Conservation (phyloP, 1,139 yeast genomes). For the Diutina scorzettiae region DNA sequence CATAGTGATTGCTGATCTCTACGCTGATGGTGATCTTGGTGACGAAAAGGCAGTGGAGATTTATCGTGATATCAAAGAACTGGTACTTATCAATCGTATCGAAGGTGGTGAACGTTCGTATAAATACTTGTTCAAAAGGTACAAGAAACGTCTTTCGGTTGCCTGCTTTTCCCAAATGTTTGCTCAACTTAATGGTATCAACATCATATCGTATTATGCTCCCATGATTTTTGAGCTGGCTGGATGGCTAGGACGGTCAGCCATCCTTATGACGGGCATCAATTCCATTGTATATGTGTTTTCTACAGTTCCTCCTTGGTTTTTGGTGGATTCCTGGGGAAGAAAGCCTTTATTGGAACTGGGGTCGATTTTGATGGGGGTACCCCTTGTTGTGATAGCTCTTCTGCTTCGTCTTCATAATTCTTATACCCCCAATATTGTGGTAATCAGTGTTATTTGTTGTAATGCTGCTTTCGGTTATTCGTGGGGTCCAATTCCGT, state of each 20-base stretch:
- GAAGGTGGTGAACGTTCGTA: slow-evolving; percentile 66
- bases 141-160: slow-evolving; percentile 68
- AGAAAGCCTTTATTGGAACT: slow-evolving; percentile 67
- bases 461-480: slow-evolving; percentile 83
- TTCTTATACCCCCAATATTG: slow-evolving; percentile 53
- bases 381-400: slow-evolving; percentile 55
- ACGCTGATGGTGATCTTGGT: slow-evolving; percentile 31
- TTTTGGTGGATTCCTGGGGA: slow-evolving; percentile 83
- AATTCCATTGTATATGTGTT: slow-evolving; percentile 64
- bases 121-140: slow-evolving; percentile 47
- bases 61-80: slow-evolving; percentile 30
- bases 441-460: slow-evolving; percentile 63
- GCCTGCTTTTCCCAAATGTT: slow-evolving; percentile 88
- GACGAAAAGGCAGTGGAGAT: slow-evolving; percentile 15
- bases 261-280: slow-evolving; percentile 87
- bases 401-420: slow-evolving; percentile 51
- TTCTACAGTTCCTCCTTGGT: slow-evolving; percentile 86
- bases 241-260: slow-evolving; percentile 85
- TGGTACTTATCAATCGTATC: slow-evolving; percentile 45
- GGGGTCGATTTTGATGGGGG: slow-evolving; percentile 74
- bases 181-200: slow-evolving; percentile 90
- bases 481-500: slow-evolving; percentile 92
- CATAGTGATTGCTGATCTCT: slow-evolving; percentile 35
- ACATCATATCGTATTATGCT: slow-evolving; percentile 85
- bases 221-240: slow-evolving; percentile 92